Evolutionary conservation across 2,329 filamentous ascomycete species (phyloP).

Genomic region (Fusarium sp.): DNA sequence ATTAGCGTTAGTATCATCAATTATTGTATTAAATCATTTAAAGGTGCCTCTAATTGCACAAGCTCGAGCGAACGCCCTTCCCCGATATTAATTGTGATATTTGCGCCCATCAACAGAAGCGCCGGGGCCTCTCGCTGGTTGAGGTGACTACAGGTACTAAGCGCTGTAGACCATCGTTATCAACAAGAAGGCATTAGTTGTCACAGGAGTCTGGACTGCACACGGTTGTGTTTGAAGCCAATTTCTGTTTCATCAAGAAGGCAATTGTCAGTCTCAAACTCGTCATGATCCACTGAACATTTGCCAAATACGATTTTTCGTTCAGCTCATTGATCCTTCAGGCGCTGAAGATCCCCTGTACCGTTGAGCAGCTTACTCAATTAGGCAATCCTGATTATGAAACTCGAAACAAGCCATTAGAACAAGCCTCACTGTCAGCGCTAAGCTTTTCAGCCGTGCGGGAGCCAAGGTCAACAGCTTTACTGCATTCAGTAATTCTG

Average conservation of each 20-base stretch:
- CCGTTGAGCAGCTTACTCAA: not conserved
- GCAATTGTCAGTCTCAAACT: not conserved
- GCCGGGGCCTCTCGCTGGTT: not conserved
- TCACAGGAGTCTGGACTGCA: no score
- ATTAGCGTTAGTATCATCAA: accelerated
- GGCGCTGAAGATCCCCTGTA: not conserved
- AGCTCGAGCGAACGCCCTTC: accelerated
- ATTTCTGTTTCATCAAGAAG: not conserved
- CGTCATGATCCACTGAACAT: not conserved
- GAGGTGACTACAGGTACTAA: not conserved
- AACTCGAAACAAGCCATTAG: not conserved
- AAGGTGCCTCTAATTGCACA: accelerated
- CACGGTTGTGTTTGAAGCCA: not conserved
- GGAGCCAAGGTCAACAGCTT: not conserved
- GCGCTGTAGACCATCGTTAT: not conserved
- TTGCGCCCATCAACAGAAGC: accelerated
- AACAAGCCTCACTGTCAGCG: not conserved
- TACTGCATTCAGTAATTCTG: not conserved
- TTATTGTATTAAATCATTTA: accelerated
- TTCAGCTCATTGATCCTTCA: not conserved
- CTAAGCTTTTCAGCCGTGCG: not conserved
- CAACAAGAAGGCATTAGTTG: not conserved
- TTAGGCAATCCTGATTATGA: not conserved
- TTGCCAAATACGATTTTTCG: not conserved
- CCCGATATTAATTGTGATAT: not conserved